Percentiles rank a stretch among this genome's conserved stretches.
Evolutionary conservation across 305 asterid species (phyloP).

Genomic region (Fraxinus ornus): DNA sequence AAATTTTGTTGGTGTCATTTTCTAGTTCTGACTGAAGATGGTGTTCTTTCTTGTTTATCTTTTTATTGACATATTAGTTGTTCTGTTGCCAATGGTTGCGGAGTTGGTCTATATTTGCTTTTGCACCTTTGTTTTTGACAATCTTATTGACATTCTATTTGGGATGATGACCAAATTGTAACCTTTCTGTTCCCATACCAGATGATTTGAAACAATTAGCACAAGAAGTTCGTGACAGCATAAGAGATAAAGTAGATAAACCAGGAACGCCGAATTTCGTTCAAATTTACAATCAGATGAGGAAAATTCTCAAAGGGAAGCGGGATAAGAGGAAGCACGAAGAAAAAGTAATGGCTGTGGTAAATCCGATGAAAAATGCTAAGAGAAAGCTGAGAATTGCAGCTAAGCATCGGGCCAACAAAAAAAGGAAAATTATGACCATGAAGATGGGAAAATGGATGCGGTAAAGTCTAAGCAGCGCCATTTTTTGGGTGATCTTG

Average conservation of each 20-base stretch:
- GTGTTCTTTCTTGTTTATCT: not conserved
- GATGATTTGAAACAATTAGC: slow-evolving; percentile 80
- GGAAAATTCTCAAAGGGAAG: slow-evolving; percentile 63
- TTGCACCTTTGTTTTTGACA: not conserved
- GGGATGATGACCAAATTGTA: slow-evolving; percentile 4
- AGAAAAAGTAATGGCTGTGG: slow-evolving; percentile 83
- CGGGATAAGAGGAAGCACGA: slow-evolving; percentile 87
- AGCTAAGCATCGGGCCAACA: slow-evolving; percentile 71
- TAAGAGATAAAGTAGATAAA: slow-evolving; percentile 48
- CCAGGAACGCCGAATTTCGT: slow-evolving; percentile 58
- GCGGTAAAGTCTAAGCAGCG: slow-evolving; percentile 18
- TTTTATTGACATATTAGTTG: not conserved
- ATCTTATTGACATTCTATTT: not conserved
- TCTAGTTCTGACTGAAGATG: not conserved
- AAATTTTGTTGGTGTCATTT: not conserved
- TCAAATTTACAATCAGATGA: slow-evolving; percentile 61
- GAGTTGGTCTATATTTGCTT: not conserved
- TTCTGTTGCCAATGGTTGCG: not conserved
- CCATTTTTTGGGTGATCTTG: not conserved
- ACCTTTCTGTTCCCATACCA: slow-evolving; percentile 22
- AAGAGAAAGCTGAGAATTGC: slow-evolving; percentile 84
- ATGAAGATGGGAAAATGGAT: slow-evolving; percentile 84
- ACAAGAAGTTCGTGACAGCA: slow-evolving; percentile 56
- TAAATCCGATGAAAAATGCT: slow-evolving; percentile 77
- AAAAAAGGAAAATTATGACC: slow-evolving; percentile 74